These are phyloP conservation scores for Hysterium pulicare DNA, from an alignment of 2,329 filamentous ascomycete species.

Conservation along the genomic window DNA sequence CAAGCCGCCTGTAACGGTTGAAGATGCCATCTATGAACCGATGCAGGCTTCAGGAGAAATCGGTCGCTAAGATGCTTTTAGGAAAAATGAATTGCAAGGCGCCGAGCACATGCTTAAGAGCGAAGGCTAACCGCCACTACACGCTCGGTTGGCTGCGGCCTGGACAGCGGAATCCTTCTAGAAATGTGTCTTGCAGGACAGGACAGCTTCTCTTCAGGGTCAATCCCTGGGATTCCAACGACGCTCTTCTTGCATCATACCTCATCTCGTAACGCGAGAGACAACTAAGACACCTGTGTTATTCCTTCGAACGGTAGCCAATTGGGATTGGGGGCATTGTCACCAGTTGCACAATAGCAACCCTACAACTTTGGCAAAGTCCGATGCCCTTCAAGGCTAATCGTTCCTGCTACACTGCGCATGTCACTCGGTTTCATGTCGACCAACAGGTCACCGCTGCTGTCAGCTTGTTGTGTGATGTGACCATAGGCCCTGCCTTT, in stretches of 20 bases:
- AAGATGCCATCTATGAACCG: neutral
- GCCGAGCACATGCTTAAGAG: neutral
- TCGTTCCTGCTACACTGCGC: slow-evolving; percentile 17
- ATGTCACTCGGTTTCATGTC: slow-evolving; percentile 13
- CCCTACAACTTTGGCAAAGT: neutral
- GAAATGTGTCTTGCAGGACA: slow-evolving; percentile 10
- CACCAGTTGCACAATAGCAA: neutral
- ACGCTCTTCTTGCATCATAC: neutral
- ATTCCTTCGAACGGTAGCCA: neutral
- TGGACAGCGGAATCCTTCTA: slow-evolving; percentile 12
- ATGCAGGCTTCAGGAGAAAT: slow-evolving; percentile 2
- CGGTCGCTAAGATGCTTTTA: neutral
- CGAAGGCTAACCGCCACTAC: neutral
- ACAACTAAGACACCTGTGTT: neutral
- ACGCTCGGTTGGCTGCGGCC: slow-evolving; percentile 9
- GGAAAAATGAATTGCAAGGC: neutral
- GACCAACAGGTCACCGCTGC: slow-evolving; percentile 15
- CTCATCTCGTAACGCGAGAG: neutral
- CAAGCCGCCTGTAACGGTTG: neutral
- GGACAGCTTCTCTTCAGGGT: slow-evolving; percentile 6
- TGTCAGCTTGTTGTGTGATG: slow-evolving; percentile 13
- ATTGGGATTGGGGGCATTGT: neutral
- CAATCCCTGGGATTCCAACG: slow-evolving; percentile 1
- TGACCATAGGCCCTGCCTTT: slow-evolving; percentile 15
- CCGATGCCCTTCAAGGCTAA: slow-evolving; percentile 10